Evolutionary conservation across 106 monocot species (phyloP).

Genomic region (Amphibolis antarctica): DNA sequence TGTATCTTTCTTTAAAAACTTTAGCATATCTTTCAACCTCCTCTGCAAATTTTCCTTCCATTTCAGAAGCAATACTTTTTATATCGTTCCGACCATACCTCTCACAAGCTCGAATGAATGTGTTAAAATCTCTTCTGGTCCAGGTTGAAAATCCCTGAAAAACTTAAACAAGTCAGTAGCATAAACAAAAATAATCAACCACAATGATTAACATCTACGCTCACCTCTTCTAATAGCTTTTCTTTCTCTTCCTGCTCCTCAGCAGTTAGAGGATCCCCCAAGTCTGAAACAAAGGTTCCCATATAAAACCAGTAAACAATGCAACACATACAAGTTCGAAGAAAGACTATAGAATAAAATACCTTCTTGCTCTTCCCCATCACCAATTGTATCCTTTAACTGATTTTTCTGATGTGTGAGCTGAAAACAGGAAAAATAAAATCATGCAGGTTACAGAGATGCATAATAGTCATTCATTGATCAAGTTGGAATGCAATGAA

Average conservation of each 20-base stretch:
- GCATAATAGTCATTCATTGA: too few species aligned
- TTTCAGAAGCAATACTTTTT: conserved; percentile 81
- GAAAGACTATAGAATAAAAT: conserved; percentile 2
- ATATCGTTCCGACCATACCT: conserved; percentile 84
- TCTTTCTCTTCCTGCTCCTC: conserved; percentile 95
- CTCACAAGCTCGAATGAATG: conserved; percentile 90
- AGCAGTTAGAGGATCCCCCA: conserved; percentile 55
- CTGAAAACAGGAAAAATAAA: conserved; percentile 23
- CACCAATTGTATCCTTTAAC: conserved; percentile 61
- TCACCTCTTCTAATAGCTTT: conserved; percentile 73
- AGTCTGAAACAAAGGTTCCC: conserved; percentile 20
- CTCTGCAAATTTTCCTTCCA: conserved; percentile 82
- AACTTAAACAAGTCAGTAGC: background rate
- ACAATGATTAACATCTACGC: background rate
- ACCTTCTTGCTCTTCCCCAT: conserved; percentile 87
- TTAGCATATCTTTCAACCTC: conserved; percentile 96
- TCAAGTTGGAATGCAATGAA: too few species aligned
- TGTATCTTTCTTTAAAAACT: conserved; percentile 77
- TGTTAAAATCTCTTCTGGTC: conserved; percentile 87
- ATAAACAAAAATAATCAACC: background rate
- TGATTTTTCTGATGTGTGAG: conserved; percentile 59
- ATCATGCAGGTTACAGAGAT: background rate
- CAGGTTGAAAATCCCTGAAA: conserved; percentile 86
- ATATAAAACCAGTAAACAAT: background rate
- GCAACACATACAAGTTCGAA: background rate